phyloP scores from a whole-genome alignment of 495 filamentous ascomycete genomes.

The Lophiostoma macrostomum region DNA sequence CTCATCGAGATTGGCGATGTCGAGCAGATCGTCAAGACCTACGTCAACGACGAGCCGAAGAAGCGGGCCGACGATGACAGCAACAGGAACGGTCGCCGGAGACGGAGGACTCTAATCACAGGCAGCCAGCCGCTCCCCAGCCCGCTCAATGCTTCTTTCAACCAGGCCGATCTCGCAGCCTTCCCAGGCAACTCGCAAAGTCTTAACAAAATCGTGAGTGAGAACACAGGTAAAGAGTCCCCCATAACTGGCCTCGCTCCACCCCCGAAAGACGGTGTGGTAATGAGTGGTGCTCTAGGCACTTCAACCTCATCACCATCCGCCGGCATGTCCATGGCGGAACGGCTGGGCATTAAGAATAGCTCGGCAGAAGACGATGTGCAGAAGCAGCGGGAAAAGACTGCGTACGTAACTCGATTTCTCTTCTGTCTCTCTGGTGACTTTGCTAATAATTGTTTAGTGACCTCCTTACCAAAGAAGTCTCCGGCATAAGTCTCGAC shows the following conservation, averaged over 20 bases:
- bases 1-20: slow-evolving; percentile 99
- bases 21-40: slow-evolving; percentile 91
- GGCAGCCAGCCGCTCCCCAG: slow-evolving; percentile 95
- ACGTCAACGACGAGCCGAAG: slow-evolving; percentile 78
- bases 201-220: slow-evolving; percentile 78
- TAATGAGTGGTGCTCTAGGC: slow-evolving; percentile 50
- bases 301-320: slow-evolving; percentile 33
- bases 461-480: slow-evolving; percentile 84
- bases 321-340: slow-evolving; percentile 54
- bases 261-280: slow-evolving; percentile 34
- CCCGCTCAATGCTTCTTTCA: slow-evolving; percentile 89
- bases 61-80: slow-evolving; percentile 68
- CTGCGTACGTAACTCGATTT: slow-evolving; percentile 75
- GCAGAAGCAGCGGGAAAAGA: slow-evolving; percentile 88
- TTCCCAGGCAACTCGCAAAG: slow-evolving; percentile 67
- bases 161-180: slow-evolving; percentile 61
- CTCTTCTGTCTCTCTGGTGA: neutral
- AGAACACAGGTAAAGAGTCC: slow-evolving; percentile 57
- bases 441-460: slow-evolving; percentile 45
- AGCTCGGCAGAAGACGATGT: slow-evolving; percentile 57
- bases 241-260: slow-evolving; percentile 33
- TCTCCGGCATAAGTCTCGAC: slow-evolving; percentile 91
- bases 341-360: slow-evolving; percentile 59
- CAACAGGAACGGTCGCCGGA: slow-evolving; percentile 86
- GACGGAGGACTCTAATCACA: slow-evolving; percentile 90